A percentile compares a stretch with the other conserved stretches of the same genome.
These are phyloP conservation scores for Aspergillus melleus DNA, from an alignment of 2,329 filamentous ascomycete species.

Conservation along the genomic window DNA sequence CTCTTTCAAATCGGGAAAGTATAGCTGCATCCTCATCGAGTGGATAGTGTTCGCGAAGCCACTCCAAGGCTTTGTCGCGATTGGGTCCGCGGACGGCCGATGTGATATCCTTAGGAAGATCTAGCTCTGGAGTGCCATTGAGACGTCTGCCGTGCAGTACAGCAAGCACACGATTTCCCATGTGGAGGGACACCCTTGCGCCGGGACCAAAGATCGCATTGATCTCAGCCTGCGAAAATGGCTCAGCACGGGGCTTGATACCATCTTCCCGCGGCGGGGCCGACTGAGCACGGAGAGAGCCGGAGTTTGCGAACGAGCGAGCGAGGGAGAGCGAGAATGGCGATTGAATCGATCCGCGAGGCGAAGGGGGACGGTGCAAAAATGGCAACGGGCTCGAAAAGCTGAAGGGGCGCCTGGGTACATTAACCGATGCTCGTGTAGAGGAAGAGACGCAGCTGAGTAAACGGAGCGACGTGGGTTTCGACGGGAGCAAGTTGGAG, in stretches of 20 bases:
- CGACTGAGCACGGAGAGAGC: slow-evolving; percentile 15
- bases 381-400: slow-evolving; percentile 5
- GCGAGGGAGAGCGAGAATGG: neutral
- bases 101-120: slow-evolving; percentile 42
- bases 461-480: slow-evolving; percentile 19
- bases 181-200: slow-evolving; percentile 24
- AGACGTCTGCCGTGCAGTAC: slow-evolving; percentile 46
- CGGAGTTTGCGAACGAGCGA: slow-evolving; percentile 22
- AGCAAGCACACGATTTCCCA: slow-evolving; percentile 40
- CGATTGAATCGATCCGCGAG: neutral
- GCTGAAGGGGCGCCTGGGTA: slow-evolving; percentile 14
- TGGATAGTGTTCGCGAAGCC: slow-evolving; percentile 44
- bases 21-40: slow-evolving; percentile 52
- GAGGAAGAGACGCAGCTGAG: slow-evolving; percentile 20
- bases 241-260: slow-evolving; percentile 26
- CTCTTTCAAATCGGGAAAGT: slow-evolving; percentile 43
- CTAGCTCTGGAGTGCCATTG: slow-evolving; percentile 46
- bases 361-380: neutral
- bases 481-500: slow-evolving; percentile 24
- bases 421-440: slow-evolving; percentile 19
- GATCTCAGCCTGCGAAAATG: slow-evolving; percentile 35
- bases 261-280: slow-evolving; percentile 26
- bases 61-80: slow-evolving; percentile 40
- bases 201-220: slow-evolving; percentile 36
- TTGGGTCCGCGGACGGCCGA: slow-evolving; percentile 32